These are phyloP conservation scores for Fusarium sambucinum DNA, from an alignment of 2,329 filamentous ascomycete genomes.

Conservation along the genomic window DNA sequence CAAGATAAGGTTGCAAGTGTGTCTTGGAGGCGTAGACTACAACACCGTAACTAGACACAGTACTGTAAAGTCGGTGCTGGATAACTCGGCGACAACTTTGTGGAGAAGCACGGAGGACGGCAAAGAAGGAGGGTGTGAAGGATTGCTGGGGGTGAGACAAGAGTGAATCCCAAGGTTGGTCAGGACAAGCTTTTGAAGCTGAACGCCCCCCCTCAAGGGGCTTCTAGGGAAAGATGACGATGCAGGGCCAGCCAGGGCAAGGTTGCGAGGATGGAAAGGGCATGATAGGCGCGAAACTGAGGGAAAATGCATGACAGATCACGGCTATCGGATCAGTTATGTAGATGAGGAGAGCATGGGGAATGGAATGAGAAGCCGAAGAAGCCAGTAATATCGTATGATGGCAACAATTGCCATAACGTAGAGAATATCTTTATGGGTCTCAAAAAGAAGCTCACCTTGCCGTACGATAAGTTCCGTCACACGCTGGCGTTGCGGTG, in stretches of 20 bases:
- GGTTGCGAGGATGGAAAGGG: slow-evolving; percentile 20
- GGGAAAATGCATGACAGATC: slow-evolving; percentile 36
- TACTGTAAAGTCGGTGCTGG: slow-evolving; percentile 44
- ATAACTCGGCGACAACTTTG: slow-evolving; percentile 53
- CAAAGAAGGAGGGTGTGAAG: slow-evolving; percentile 45
- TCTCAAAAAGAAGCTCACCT: slow-evolving; percentile 35
- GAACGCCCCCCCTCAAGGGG: slow-evolving; percentile 39
- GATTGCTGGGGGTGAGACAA: slow-evolving; percentile 27
- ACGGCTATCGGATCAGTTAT: slow-evolving; percentile 38
- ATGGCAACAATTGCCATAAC: not conserved
- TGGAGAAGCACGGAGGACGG: slow-evolving; percentile 49
- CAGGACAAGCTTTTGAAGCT: slow-evolving; percentile 51
- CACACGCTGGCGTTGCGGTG: slow-evolving; percentile 12
- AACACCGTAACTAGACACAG: not conserved
- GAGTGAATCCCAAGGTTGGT: slow-evolving; percentile 39
- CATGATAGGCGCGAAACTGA: slow-evolving; percentile 29
- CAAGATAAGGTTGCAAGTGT: slow-evolving; percentile 49
- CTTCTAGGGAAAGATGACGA: slow-evolving; percentile 43
- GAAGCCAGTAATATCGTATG: slow-evolving; percentile 12
- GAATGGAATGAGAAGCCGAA: slow-evolving; percentile 30
- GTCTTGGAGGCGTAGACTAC: slow-evolving; percentile 39
- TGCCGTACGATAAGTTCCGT: slow-evolving; percentile 26
- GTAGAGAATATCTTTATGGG: not conserved
- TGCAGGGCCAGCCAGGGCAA: slow-evolving; percentile 34
- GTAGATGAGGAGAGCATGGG: slow-evolving; percentile 10